Evolutionary conservation across 2,329 filamentous ascomycete species (phyloP), one percentile per base, ranked within the genome.

Genomic region (Aspergillus sp.): DNA sequence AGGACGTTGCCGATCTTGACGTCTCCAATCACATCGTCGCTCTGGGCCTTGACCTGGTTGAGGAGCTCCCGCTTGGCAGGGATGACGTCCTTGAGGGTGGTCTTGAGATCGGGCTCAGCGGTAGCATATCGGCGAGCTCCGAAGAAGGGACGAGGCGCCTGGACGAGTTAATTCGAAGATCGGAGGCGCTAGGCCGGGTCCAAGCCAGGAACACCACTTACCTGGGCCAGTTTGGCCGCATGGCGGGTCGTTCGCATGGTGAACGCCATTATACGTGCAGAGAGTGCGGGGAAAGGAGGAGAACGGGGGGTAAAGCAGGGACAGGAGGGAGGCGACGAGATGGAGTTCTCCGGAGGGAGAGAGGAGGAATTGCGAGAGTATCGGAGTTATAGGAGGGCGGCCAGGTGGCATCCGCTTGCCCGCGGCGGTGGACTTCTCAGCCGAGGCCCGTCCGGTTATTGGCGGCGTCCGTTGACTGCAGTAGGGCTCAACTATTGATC

Each of bases 1-100:
- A 96, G 77, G 14, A 85, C 85, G 65, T 91, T 94, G 64, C 89
- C 84, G 28, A 96, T 77, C 71, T 89, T 94, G 63, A 96, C 79
- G 52, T 94, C 84, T 36, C 89, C 89, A 51, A 96, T 80, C 39
- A 80, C 78, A 63, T 88, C 91, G 52, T 80, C 75, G 32, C 76
- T 74, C 58, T 89, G 78, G 36, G 80, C 75, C 69, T 95, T 96
- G 67, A 96, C 84, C 63, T 88, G 83, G 66, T 94, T 91, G 51
- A 96, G 68, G 13, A 95, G 79, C 61, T 94, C 89, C 32, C 88
- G 79, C 70, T 96, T 96, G 41, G 79, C 86, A 20, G 91, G 91
- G 49, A 98, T 93, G 37, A 78, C 75, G 47, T 79, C 76, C 52
- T 78, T 82, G 46, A 98, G 77, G 10, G 85, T 85, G 32, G 83